Percentiles rank a stretch among this genome's conserved stretches.
Conservation (phyloP, 495 filamentous ascomycete species). For the Talaromyces ruber region DNA sequence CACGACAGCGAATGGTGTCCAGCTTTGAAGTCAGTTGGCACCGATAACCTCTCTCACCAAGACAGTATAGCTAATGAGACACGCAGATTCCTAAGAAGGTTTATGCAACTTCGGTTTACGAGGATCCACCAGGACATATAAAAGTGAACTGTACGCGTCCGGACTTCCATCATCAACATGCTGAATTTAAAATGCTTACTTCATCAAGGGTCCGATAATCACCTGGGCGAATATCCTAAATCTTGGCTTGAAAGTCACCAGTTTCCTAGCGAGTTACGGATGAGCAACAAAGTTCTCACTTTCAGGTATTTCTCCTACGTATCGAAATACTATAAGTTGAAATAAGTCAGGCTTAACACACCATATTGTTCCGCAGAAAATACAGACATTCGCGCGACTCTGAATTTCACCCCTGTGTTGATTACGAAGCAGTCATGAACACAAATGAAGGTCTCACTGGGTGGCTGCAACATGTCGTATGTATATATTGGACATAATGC, state of each 20-base stretch:
- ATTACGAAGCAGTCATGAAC: slow-evolving; percentile 53
- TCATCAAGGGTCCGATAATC: slow-evolving; percentile 36
- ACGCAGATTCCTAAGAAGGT: slow-evolving; percentile 46
- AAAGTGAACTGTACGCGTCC: slow-evolving; percentile 19
- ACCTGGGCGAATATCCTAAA: slow-evolving; percentile 48
- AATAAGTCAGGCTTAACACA: slow-evolving; percentile 7
- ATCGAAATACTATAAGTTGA: background rate
- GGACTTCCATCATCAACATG: background rate
- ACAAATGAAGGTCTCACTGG: slow-evolving; percentile 39
- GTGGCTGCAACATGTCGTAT: slow-evolving; percentile 53
- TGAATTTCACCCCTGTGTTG: slow-evolving; percentile 40
- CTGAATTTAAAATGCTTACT: background rate
- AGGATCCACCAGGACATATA: slow-evolving; percentile 14
- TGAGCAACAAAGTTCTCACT: slow-evolving; percentile 15
- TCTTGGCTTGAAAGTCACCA: slow-evolving; percentile 28
- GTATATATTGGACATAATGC: slow-evolving; percentile 17
- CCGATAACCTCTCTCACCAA: slow-evolving; percentile 10
- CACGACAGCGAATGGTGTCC: slow-evolving; percentile 63
- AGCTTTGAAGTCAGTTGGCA: slow-evolving; percentile 52
- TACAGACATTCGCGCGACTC: slow-evolving; percentile 10
- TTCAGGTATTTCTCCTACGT: slow-evolving; percentile 8
- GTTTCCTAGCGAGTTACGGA: slow-evolving; percentile 14
- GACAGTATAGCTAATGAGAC: slow-evolving; percentile 5
- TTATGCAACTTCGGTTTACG: slow-evolving; percentile 18
- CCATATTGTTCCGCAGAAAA: slow-evolving; percentile 19